These are phyloP conservation scores for Amylocarpus encephaloides DNA, from an alignment of 2,329 filamentous ascomycete genomes.

Conservation along the genomic window DNA sequence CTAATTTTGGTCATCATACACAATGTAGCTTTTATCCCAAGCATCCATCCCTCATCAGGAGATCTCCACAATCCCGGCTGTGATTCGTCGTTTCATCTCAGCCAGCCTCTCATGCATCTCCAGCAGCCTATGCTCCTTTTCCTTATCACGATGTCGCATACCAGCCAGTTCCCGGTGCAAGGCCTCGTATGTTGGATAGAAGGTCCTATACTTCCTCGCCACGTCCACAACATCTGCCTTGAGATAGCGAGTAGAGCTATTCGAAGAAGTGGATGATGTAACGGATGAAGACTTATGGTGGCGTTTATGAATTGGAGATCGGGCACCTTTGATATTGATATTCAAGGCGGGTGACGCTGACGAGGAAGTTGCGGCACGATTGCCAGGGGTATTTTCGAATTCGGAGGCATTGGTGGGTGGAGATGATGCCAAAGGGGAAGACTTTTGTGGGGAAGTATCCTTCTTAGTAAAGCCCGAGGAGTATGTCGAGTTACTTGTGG, in stretches of 20 bases:
- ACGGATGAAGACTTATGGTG: conserved; percentile 30
- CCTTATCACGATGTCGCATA: conserved; percentile 41
- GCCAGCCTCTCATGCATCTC: conserved; percentile 50
- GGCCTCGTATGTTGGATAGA: conserved; percentile 50
- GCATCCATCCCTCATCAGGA: neutral
- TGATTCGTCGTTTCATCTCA: conserved; percentile 53
- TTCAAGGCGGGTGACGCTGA: conserved; percentile 23
- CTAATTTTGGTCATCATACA: no score
- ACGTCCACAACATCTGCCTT: conserved; percentile 45
- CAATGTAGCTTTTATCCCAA: no score
- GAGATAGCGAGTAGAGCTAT: conserved; percentile 31
- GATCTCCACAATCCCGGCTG: conserved; percentile 20
- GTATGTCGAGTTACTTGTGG: conserved; percentile 35
- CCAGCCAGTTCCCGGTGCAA: conserved; percentile 50
- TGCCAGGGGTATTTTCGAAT: conserved; percentile 39
- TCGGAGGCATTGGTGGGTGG: conserved; percentile 61
- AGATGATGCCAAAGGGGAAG: conserved; percentile 59
- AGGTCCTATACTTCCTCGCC: conserved; percentile 49
- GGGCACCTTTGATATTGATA: conserved; percentile 17
- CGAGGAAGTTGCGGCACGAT: conserved; percentile 26
- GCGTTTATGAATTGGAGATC: conserved; percentile 28
- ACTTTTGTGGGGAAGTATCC: conserved; percentile 54
- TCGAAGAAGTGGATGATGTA: conserved; percentile 26
- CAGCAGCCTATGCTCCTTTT: conserved; percentile 44
- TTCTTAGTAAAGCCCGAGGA: conserved; percentile 36